Percentiles rank a stretch among this genome's conserved stretches.
Evolutionary conservation across 805 yeast genomes (phyloP).

Genomic region (Tanozyma kutaoensis): DNA sequence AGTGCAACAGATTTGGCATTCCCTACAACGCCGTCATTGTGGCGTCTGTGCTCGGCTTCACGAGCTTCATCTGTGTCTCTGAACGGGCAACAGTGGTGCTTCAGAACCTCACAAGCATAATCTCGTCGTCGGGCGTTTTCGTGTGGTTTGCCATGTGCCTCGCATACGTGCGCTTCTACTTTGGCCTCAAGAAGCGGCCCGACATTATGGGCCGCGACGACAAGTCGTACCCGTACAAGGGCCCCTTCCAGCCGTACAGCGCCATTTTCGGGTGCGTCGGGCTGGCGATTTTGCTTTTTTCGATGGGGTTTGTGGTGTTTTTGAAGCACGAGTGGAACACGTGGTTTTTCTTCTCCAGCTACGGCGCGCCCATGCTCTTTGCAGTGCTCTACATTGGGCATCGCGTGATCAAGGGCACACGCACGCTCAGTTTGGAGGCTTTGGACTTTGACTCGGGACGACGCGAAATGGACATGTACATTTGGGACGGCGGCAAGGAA

Average conservation of each 20-base stretch:
- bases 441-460: constrained; percentile 76
- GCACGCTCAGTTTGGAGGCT: constrained; percentile 55
- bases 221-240: constrained; percentile 51
- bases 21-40: constrained; percentile 51
- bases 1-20: constrained; percentile 52
- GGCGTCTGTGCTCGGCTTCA: constrained; percentile 29
- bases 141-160: constrained; percentile 71
- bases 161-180: constrained; percentile 50
- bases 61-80: constrained; percentile 49
- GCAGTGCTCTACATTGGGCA: constrained; percentile 37
- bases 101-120: constrained; percentile 50
- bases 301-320: constrained; percentile 54
- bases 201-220: constrained; percentile 55
- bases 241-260: constrained; percentile 58
- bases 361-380: constrained; percentile 47
- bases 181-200: constrained; percentile 45
- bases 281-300: constrained; percentile 33
- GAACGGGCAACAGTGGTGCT: constrained; percentile 48
- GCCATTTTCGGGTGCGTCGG: constrained; percentile 53
- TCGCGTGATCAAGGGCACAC: constrained; percentile 47
- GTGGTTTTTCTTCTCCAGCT: constrained; percentile 49
- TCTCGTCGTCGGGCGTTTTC: constrained; percentile 63
- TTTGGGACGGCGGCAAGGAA: constrained; percentile 65
- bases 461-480: constrained; percentile 66
- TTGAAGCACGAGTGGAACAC: constrained; percentile 44